Conservation (phyloP, 768 basidiomycete species). For the Lactarius psammicola region DNA sequence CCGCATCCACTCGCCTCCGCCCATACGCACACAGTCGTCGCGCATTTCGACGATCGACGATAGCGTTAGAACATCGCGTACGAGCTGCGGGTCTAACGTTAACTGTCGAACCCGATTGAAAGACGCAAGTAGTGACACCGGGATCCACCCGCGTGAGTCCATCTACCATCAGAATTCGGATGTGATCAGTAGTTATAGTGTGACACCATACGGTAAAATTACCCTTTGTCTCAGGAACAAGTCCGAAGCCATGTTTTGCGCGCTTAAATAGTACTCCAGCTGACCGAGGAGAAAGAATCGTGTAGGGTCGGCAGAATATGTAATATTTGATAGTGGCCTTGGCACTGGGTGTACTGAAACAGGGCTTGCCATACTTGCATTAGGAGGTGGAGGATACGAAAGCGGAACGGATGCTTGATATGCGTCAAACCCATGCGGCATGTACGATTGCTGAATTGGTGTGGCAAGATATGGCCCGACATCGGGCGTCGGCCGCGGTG, state of each 20-base stretch:
- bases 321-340: slow-evolving; percentile 44
- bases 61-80: slow-evolving; percentile 65
- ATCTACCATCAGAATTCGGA: slow-evolving; percentile 51
- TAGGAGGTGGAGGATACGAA: slow-evolving; percentile 31
- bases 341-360: slow-evolving; percentile 44
- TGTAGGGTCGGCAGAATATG: slow-evolving; percentile 63
- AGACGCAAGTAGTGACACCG: slow-evolving; percentile 74
- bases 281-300: slow-evolving; percentile 73
- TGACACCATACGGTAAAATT: slow-evolving; percentile 7
- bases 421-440: slow-evolving; percentile 33
- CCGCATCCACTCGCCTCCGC: slow-evolving; percentile 53
- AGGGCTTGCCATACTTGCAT: slow-evolving; percentile 25
- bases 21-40: slow-evolving; percentile 66
- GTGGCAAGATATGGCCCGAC: slow-evolving; percentile 30
- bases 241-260: slow-evolving; percentile 88
- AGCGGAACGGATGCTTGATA: slow-evolving; percentile 33
- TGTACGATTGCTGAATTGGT: slow-evolving; percentile 15
- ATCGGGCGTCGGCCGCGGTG: slow-evolving; percentile 6
- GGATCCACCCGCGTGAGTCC: slow-evolving; percentile 87
- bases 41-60: slow-evolving; percentile 73
- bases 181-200: slow-evolving; percentile 13
- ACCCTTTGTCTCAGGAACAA: slow-evolving; percentile 78
- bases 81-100: slow-evolving; percentile 56
- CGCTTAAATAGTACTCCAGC: slow-evolving; percentile 89
- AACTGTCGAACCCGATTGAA: slow-evolving; percentile 81